Conservation (phyloP, 2,329 filamentous ascomycete genomes). For the Cercospora sp. region DNA sequence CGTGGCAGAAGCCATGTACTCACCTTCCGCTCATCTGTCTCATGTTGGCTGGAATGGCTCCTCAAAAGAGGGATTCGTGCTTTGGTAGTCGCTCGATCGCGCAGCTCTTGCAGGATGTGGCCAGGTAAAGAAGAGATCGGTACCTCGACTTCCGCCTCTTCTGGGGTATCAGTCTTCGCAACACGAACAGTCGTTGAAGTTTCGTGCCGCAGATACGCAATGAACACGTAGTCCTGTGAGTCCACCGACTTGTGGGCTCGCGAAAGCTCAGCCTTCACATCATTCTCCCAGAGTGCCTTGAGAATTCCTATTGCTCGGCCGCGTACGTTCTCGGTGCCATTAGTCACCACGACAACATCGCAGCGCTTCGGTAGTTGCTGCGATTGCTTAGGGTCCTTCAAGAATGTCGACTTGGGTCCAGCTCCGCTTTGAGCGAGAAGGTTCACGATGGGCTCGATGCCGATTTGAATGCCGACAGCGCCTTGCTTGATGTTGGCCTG, state of each 20-base stretch:
- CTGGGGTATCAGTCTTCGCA: slow-evolving; percentile 53
- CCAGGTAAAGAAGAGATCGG: slow-evolving; percentile 69
- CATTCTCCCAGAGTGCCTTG: slow-evolving; percentile 75
- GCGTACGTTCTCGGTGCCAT: slow-evolving; percentile 70
- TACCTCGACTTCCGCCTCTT: slow-evolving; percentile 68
- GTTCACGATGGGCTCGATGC: slow-evolving; percentile 76
- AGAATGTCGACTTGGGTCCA: slow-evolving; percentile 24
- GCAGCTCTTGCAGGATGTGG: slow-evolving; percentile 79
- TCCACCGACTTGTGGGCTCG: slow-evolving; percentile 52
- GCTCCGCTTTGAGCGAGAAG: slow-evolving; percentile 11
- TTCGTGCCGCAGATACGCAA: slow-evolving; percentile 82
- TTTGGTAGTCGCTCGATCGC: slow-evolving; percentile 65
- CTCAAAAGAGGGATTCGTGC: slow-evolving; percentile 40
- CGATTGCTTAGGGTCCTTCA: slow-evolving; percentile 21
- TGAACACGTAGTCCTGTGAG: slow-evolving; percentile 64
- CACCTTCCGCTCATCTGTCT: slow-evolving; percentile 42
- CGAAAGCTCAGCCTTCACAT: slow-evolving; percentile 85
- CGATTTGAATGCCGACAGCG: slow-evolving; percentile 88
- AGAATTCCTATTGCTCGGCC: slow-evolving; percentile 75
- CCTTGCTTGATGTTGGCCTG: slow-evolving; percentile 50
- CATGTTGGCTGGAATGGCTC: slow-evolving; percentile 43
- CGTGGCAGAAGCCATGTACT: background rate
- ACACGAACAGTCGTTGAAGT: slow-evolving; percentile 55
- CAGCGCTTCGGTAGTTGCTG: slow-evolving; percentile 49
- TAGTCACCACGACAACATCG: slow-evolving; percentile 82